Evolutionary conservation across 495 filamentous ascomycete genomes (phyloP), one percentile per base, ranked within the genome.

Genomic region (Penicillium salamii): DNA sequence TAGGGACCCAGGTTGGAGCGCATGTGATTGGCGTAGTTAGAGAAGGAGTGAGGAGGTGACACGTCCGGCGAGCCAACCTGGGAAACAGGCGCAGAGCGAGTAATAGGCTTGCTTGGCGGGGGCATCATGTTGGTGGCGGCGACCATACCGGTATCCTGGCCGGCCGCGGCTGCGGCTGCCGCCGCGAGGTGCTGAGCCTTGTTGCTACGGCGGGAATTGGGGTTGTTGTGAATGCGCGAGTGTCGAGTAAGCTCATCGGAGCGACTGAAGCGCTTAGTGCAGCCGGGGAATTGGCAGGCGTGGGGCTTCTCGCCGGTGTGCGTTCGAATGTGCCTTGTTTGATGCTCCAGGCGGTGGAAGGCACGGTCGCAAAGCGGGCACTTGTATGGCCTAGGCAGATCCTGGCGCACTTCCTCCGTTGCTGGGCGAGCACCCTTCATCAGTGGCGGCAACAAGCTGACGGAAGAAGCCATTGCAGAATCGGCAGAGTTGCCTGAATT

Each of bases 251-350:
- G 78, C 72, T 98, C 93, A 60, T 98, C 93, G 15, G 95, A 97
- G 19, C 93, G 84, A 58, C 89, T 95, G 80, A 98, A 98, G 49
- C 91, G 88, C 72, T 98, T 98, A 42, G 89, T 93, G 81, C 93
- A 98, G 43, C 91, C 92, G 3, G 89, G 89, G 61, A 89, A 96
- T 58, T 87, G 82, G 80, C 93, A 98, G 33, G 86, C 91, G 61
- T 98, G 93, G 14, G 93, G 93, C 76, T 97, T 98, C 75, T 98
- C 93, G 50, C 93, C 95, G 2, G 93, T 98, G 67, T 98, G 93
- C 7, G 95, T 97, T 55, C 93, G 83, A 62, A 98, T 97, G 67
- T 98, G 93, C 53, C 93, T 81, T 21, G 93, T 98, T 75, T 98
- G 93, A 66, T 98, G 93, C 73, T 98, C 93, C 41, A 98, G 78